Conservation (phyloP, 2,329 filamentous ascomycete species). For the Botrytis byssoidea region DNA sequence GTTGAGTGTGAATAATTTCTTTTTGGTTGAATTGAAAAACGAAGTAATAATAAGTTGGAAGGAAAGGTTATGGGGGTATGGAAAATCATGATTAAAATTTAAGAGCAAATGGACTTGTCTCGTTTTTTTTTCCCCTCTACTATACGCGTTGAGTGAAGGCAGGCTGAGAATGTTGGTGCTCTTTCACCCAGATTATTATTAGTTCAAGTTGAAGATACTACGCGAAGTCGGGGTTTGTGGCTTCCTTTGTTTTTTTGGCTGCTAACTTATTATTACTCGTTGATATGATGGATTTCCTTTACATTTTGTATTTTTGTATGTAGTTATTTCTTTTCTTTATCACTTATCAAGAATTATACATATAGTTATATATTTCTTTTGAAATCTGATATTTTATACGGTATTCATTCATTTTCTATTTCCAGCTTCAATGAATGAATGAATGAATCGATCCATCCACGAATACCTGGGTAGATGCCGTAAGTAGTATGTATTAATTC, state of each 20-base stretch:
- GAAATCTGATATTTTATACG: too few species aligned
- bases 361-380: not conserved
- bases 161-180: slow-evolving; percentile 18
- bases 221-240: not conserved
- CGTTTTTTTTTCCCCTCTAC: not conserved
- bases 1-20: slow-evolving; percentile 4
- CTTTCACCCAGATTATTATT: slow-evolving; percentile 11
- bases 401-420: not conserved
- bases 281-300: not conserved
- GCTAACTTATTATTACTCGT: too few species aligned
- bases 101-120: slow-evolving; percentile 1
- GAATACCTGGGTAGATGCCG: not conserved
- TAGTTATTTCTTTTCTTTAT: not conserved
- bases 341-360: not conserved
- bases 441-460: not conserved
- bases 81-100: slow-evolving; percentile 15
- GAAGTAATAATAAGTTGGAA: slow-evolving; percentile 7
- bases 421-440: not conserved
- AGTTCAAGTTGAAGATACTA: not conserved
- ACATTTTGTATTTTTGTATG: not conserved
- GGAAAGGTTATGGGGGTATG: slow-evolving; percentile 14
- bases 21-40: not conserved
- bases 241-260: not conserved
- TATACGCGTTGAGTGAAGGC: slow-evolving; percentile 16
- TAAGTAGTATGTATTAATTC: not conserved